Percentiles rank a stretch among this genome's conserved stretches.
phyloP scores from a whole-genome alignment of 208 protist genomes.

The Wallacemonas sp. region DNA sequence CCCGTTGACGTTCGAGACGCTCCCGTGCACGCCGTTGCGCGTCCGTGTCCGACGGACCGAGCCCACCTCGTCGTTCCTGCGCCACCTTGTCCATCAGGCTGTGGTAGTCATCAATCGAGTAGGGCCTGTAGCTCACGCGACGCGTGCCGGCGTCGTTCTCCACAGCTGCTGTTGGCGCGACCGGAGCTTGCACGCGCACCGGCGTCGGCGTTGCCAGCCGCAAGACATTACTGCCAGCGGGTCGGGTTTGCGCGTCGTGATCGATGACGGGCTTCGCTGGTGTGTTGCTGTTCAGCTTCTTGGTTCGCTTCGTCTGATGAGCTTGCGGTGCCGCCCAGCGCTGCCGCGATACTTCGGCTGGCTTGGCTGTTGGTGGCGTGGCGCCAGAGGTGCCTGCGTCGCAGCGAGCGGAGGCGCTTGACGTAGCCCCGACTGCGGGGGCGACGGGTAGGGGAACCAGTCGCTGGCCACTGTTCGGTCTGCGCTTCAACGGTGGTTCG shows the following conservation, averaged over 20 bases:
- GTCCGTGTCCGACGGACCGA: conserved; percentile 80
- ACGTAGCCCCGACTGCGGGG: neutral
- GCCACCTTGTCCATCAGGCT: conserved; percentile 54
- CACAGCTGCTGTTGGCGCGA: neutral
- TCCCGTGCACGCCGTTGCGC: conserved; percentile 56
- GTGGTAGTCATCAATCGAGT: conserved; percentile 72
- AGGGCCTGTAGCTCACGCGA: conserved; percentile 47
- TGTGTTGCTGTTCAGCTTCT: neutral
- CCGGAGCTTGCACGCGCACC: neutral
- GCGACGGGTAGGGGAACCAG: neutral
- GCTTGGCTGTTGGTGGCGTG: neutral
- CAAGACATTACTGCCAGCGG: neutral
- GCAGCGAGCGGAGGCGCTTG: neutral
- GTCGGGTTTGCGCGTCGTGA: neutral
- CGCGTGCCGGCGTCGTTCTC: neutral
- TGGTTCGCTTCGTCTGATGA: neutral
- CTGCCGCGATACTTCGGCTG: neutral
- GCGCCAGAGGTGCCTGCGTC: neutral
- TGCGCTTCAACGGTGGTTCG: neutral
- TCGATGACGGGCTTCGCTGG: neutral
- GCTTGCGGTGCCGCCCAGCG: neutral
- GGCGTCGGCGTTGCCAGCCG: neutral
- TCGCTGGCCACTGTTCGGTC: conserved; percentile 16
- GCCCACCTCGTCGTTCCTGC: conserved; percentile 25
- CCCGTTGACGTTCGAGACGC: conserved; percentile 38